Conservation (phyloP, 2,329 filamentous ascomycete species). For the Fusarium tjaetaba region DNA sequence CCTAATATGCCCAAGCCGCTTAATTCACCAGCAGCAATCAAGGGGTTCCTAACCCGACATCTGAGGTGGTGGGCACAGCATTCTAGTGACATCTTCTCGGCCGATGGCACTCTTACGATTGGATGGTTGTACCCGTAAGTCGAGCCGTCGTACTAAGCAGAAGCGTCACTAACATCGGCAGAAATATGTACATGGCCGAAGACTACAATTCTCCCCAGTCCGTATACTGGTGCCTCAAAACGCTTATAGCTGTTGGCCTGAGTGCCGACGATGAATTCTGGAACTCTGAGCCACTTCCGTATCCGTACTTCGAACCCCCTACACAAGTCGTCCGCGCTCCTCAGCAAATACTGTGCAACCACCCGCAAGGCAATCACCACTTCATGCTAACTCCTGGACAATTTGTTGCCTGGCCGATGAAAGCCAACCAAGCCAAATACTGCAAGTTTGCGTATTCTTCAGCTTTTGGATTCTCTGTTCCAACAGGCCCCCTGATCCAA, state of each 20-base stretch:
- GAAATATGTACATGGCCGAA: conserved; percentile 65
- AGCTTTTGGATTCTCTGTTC: conserved; percentile 57
- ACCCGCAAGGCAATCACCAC: conserved; percentile 48
- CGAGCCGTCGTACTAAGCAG: accelerated
- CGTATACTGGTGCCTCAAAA: conserved; percentile 64
- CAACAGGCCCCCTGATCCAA: conserved; percentile 47
- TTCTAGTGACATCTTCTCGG: conserved; percentile 56
- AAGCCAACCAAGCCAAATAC: conserved; percentile 57
- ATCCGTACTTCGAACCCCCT: conserved; percentile 18
- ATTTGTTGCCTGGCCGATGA: conserved; percentile 51
- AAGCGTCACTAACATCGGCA: background rate
- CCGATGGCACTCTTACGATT: conserved; percentile 61
- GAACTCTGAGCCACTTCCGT: conserved; percentile 49
- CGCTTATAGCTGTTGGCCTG: conserved; percentile 55
- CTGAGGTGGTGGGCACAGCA: conserved; percentile 59
- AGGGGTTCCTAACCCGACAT: conserved; percentile 61
- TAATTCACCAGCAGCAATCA: conserved; percentile 52
- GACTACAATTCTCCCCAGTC: conserved; percentile 68
- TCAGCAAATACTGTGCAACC: conserved; percentile 57
- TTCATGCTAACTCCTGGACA: conserved; percentile 55
- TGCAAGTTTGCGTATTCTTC: conserved; percentile 61
- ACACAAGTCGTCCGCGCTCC: conserved; percentile 41
- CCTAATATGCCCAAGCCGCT: conserved; percentile 50
- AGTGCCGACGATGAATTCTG: conserved; percentile 55
- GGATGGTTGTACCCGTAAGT: conserved; percentile 49